Evolutionary conservation across 768 basidiomycete species (phyloP).

Genomic region (Hypsizygus marmoreus): DNA sequence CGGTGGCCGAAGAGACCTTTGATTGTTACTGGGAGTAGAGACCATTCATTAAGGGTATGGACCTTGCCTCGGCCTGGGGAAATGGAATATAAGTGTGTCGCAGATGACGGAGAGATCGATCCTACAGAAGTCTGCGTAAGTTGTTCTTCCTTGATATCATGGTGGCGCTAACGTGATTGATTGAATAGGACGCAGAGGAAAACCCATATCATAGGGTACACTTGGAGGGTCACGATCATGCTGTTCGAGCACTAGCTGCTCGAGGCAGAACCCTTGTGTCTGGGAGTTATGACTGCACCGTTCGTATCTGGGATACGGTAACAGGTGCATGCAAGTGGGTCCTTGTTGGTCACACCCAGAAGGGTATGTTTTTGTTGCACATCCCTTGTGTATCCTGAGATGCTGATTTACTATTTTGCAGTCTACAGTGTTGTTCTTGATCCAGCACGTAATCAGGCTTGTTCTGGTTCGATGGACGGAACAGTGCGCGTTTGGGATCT

Average conservation of each 20-base stretch:
- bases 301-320: conserved; percentile 93
- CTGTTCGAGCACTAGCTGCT: conserved; percentile 90
- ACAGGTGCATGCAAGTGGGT: conserved; percentile 81
- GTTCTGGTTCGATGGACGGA: conserved; percentile 98
- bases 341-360: conserved; percentile 86
- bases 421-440: conserved; percentile 97
- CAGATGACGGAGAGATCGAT: conserved; percentile 62
- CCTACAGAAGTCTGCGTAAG: conserved; percentile 45
- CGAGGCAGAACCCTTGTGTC: conserved; percentile 89
- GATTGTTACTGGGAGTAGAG: conserved; percentile 75
- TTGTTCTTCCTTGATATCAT: conserved; percentile 6
- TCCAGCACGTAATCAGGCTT: conserved; percentile 81
- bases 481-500: conserved; percentile 96
- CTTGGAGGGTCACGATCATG: conserved; percentile 88
- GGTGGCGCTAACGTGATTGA: conserved; percentile 37
- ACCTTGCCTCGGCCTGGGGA: conserved; percentile 62
- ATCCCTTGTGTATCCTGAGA: neutral
- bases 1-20: conserved; percentile 69
- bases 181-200: conserved; percentile 54
- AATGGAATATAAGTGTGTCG: conserved; percentile 69
- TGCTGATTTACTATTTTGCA: conserved; percentile 29
- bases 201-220: conserved; percentile 91
- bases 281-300: conserved; percentile 94
- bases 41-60: conserved; percentile 67
- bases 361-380: conserved; percentile 62